Evolutionary conservation across 805 yeast species (phyloP).

Genomic region (Metschnikowia similis): DNA sequence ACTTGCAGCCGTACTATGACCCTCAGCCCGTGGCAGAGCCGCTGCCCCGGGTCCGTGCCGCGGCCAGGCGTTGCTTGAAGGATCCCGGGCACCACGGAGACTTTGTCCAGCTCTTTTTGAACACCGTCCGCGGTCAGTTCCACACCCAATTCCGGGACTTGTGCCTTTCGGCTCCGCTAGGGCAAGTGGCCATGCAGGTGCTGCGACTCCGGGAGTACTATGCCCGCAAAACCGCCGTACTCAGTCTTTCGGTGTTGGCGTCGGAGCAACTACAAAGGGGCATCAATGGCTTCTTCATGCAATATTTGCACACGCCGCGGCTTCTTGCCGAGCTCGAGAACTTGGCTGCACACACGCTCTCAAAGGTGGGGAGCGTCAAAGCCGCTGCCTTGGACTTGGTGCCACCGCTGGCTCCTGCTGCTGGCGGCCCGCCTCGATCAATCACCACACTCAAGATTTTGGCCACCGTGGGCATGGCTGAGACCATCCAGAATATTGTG

Average conservation of each 20-base stretch:
- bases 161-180: conserved; percentile 1
- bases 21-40: conserved; percentile 24
- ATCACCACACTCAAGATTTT: conserved; percentile 2
- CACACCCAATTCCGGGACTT: conserved; percentile 10
- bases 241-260: conserved; percentile 22
- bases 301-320: conserved; percentile 11
- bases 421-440: background rate
- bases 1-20: conserved; percentile 28
- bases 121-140: conserved; percentile 26
- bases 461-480: conserved; percentile 13
- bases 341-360: background rate
- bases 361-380: background rate
- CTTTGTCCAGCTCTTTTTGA: conserved; percentile 30
- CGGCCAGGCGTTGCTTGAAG: conserved; percentile 34
- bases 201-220: conserved; percentile 21
- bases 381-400: background rate
- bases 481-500: conserved; percentile 20
- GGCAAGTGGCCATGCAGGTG: conserved; percentile 11
- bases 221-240: conserved; percentile 18
- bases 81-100: conserved; percentile 30
- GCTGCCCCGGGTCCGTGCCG: conserved; percentile 31
- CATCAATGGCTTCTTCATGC: conserved; percentile 26
- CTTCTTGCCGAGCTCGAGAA: conserved; percentile 6
- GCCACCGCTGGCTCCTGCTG: background rate
- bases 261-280: conserved; percentile 24